Percentiles rank a stretch among this genome's conserved stretches.
Conservation (phyloP, 306 rosid species). For the Rubus idaeus region DNA sequence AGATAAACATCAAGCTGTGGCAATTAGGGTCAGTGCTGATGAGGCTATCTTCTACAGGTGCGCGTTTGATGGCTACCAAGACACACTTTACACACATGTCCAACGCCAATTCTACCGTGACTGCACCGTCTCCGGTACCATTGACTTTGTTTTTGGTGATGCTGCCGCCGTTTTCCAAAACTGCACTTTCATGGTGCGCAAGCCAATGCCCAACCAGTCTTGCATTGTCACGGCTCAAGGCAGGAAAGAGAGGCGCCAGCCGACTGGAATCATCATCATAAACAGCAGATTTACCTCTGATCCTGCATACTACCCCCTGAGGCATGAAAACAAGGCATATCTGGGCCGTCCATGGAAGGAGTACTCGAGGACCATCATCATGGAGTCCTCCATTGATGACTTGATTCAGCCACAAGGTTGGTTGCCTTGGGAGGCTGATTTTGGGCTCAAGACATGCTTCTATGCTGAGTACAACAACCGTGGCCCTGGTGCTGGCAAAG, state of each 20-base stretch:
- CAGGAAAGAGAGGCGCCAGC: constrained; percentile 56
- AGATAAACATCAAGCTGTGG: constrained; percentile 82
- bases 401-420: constrained; percentile 68
- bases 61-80: constrained; percentile 72
- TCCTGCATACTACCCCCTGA: constrained; percentile 32
- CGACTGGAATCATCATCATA: constrained; percentile 62
- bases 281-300: constrained; percentile 43
- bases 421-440: constrained; percentile 54
- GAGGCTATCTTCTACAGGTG: constrained; percentile 62
- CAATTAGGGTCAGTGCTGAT: constrained; percentile 72
- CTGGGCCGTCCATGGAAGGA: constrained; percentile 83
- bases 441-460: constrained; percentile 50
- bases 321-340: constrained; percentile 42
- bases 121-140: constrained; percentile 69
- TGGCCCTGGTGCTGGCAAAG: constrained; percentile 53
- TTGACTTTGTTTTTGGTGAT: constrained; percentile 84
- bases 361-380: constrained; percentile 63
- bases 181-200: constrained; percentile 66
- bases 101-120: constrained; percentile 81
- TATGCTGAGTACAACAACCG: constrained; percentile 49
- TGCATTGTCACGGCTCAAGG: constrained; percentile 86
- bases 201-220: constrained; percentile 63
- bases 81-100: constrained; percentile 73
- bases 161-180: constrained; percentile 60
- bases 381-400: constrained; percentile 64